A percentile compares a stretch with the other conserved stretches of the same genome.
Conservation (phyloP, 2,329 filamentous ascomycete species). For the Tolypocladium ovalisporum region DNA sequence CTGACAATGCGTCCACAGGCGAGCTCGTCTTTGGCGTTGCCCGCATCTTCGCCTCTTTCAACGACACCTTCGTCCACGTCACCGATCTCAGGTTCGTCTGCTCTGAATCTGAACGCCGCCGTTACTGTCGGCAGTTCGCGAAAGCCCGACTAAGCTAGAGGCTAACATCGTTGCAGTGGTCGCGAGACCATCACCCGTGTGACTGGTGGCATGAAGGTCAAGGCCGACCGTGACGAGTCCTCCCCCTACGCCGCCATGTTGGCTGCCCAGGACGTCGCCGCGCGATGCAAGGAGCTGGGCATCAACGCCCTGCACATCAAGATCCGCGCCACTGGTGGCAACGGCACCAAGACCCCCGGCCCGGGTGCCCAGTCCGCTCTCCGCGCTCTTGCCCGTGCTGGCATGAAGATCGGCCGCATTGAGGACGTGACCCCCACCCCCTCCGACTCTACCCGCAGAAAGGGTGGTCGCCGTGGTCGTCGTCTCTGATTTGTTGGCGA, state of each 20-base stretch:
- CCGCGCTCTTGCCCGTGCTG: constrained; percentile 94
- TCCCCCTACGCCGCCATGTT: constrained; percentile 99
- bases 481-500: constrained; percentile 64
- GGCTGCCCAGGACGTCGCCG: constrained; percentile 96
- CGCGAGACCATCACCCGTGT: constrained; percentile 99
- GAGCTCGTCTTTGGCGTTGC: constrained; percentile 97
- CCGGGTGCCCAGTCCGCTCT: constrained; percentile 98
- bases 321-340: constrained; percentile 98
- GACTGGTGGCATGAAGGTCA: constrained; percentile 99
- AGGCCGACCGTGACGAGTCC: constrained; percentile 99
- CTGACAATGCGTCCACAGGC: constrained; percentile 39
- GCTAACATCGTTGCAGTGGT: constrained; percentile 52
- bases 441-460: constrained; percentile 98
- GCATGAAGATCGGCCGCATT: constrained; percentile 99
- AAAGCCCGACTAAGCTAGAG: not conserved
- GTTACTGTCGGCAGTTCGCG: not conserved
- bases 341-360: constrained; percentile 99
- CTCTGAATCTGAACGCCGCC: not conserved
- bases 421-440: constrained; percentile 99
- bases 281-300: constrained; percentile 63
- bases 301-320: constrained; percentile 98
- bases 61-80: constrained; percentile 94
- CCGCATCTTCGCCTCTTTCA: constrained; percentile 91
- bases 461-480: constrained; percentile 99
- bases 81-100: constrained; percentile 85